These are phyloP conservation scores for Colletotrichum sansevieriae DNA, from an alignment of 2,329 filamentous ascomycete genomes.

Conservation along the genomic window DNA sequence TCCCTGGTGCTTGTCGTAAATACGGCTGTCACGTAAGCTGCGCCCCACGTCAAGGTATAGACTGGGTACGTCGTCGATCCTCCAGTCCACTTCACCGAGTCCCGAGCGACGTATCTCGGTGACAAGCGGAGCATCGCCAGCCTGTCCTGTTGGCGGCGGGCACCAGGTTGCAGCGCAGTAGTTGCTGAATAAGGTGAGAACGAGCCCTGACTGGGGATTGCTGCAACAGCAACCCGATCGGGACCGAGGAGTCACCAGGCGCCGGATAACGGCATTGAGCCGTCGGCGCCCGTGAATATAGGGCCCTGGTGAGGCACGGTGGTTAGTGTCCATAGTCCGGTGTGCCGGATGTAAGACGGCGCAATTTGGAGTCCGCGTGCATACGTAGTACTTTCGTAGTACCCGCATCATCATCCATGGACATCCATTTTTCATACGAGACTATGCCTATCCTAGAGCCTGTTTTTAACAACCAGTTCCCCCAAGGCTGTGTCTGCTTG, in stretches of 20 bases:
- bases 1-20: conserved; percentile 15
- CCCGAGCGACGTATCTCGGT: conserved; percentile 37
- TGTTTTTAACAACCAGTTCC: conserved; percentile 16
- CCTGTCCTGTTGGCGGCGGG: not conserved
- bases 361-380: conserved; percentile 22
- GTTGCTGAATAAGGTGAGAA: conserved; percentile 25
- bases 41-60: conserved; percentile 24
- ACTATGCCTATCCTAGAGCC: conserved; percentile 23
- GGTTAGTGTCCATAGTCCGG: conserved; percentile 25
- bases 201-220: not conserved
- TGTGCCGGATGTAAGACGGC: conserved; percentile 33
- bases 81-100: conserved; percentile 35
- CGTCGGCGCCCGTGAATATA: conserved; percentile 18
- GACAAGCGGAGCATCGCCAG: conserved; percentile 29
- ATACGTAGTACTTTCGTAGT: not conserved
- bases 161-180: conserved; percentile 33
- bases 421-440: conserved; percentile 21
- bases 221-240: conserved; percentile 9
- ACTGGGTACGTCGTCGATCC: conserved; percentile 37
- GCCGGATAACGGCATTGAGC: conserved; percentile 19
- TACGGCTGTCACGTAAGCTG: conserved; percentile 2
- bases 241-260: not conserved
- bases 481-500: conserved; percentile 21
- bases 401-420: conserved; percentile 8
- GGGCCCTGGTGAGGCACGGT: conserved; percentile 7